Conservation (phyloP, 306 rosid genomes). For the Prunus kanzakura region DNA sequence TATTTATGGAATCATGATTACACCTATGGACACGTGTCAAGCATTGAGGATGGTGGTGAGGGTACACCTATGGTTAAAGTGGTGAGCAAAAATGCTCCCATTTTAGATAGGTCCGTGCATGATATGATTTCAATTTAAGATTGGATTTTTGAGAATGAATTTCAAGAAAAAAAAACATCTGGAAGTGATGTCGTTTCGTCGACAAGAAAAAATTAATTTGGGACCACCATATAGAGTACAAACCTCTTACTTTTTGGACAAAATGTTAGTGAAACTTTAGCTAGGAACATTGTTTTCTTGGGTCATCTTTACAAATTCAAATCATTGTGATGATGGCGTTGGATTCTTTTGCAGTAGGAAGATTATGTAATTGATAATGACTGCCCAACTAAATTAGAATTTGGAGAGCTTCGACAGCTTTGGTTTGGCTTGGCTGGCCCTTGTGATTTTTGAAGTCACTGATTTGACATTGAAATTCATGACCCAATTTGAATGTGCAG, state of each 20-base stretch:
- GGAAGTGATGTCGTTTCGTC: background rate
- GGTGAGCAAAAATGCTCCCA: no score
- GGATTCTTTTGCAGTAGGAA: background rate
- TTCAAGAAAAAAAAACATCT: background rate
- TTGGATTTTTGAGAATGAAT: conserved; percentile 14
- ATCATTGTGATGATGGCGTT: background rate
- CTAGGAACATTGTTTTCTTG: background rate
- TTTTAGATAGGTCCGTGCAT: conserved; percentile 28
- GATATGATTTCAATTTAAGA: conserved; percentile 29
- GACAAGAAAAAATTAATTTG: background rate
- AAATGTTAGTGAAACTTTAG: background rate
- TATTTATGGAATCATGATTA: no score
- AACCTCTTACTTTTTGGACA: background rate
- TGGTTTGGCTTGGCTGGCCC: background rate
- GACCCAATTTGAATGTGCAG: conserved; percentile 31
- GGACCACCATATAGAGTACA: conserved; percentile 6
- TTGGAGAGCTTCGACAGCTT: background rate
- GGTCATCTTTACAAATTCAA: background rate
- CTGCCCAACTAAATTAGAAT: background rate
- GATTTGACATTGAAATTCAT: background rate
- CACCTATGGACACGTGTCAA: no score
- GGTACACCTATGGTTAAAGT: no score
- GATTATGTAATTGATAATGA: background rate
- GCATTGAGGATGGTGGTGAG: no score
- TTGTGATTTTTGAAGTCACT: background rate